These are phyloP conservation scores for Ambrosiella cleistominuta DNA, from an alignment of 2,329 filamentous ascomycete species.

Conservation along the genomic window DNA sequence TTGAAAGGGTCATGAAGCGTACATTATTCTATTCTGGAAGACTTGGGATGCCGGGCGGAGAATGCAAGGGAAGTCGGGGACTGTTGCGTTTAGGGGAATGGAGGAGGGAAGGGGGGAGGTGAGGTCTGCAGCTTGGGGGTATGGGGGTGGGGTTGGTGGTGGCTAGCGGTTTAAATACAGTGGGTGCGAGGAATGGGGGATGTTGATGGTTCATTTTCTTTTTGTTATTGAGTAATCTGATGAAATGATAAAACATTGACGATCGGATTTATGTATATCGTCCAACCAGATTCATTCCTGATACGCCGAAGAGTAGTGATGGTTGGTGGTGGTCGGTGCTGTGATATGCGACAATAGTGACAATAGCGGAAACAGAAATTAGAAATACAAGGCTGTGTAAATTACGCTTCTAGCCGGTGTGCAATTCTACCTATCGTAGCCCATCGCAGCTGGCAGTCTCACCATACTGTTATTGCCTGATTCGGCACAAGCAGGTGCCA, in stretches of 20 bases:
- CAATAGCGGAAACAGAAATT: not conserved
- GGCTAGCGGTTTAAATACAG: not conserved
- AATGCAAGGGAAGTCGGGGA: conserved; percentile 1
- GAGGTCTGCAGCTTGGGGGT: not conserved
- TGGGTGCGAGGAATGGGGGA: no score
- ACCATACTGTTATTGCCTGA: no score
- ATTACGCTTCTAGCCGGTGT: not conserved
- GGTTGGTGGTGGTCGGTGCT: not conserved
- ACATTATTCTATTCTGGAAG: not conserved
- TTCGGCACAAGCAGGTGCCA: no score
- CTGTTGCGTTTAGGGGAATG: conserved; percentile 2
- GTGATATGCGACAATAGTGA: not conserved
- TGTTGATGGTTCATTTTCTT: no score
- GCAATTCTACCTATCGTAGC: not conserved
- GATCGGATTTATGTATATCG: no score
- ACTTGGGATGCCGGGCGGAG: not conserved
- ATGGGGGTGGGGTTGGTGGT: not conserved
- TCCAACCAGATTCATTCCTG: no score
- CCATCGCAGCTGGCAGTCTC: no score
- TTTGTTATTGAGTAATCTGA: no score
- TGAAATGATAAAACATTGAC: no score
- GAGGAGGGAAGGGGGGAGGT: not conserved
- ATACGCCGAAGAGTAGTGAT: no score
- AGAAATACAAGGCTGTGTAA: not conserved
- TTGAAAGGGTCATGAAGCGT: not conserved